phyloP scores from a whole-genome alignment of 139 green algal genomes.

The Picocystis salinarum region DNA sequence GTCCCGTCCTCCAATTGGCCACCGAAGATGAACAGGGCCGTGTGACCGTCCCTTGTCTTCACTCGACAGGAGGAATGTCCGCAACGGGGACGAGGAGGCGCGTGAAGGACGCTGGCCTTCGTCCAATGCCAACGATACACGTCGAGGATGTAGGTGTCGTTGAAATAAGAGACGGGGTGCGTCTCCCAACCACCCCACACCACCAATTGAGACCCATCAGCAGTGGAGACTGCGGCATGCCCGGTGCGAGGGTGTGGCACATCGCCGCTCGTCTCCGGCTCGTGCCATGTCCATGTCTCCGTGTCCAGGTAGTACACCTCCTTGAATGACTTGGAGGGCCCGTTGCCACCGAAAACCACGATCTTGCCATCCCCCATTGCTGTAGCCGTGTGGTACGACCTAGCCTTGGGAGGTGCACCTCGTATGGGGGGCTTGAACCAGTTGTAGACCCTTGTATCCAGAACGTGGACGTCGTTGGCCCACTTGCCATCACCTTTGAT shows the following conservation, averaged over 20 bases:
- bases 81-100: too few relatives aligned
- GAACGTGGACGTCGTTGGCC: constrained; percentile 3
- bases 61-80: too few relatives aligned
- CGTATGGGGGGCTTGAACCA: constrained; percentile 1
- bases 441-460: background rate
- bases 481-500: constrained; percentile 3
- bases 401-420: background rate
- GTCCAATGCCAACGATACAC: background rate
- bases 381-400: background rate
- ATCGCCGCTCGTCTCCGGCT: background rate
- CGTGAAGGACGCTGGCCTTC: too few relatives aligned
- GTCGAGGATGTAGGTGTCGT: constrained; percentile 2
- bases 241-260: background rate
- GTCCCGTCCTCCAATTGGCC: too few relatives aligned
- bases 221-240: background rate
- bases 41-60: too few relatives aligned
- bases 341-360: constrained; percentile 1
- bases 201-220: background rate
- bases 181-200: background rate
- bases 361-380: background rate
- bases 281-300: background rate
- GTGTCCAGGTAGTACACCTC: constrained; percentile 3
- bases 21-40: too few relatives aligned
- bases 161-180: background rate
- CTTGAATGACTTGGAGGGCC: constrained; percentile 2